Evolutionary conservation across 2,329 filamentous ascomycete genomes (phyloP).

Genomic region (Dactylellina haptotyla): DNA sequence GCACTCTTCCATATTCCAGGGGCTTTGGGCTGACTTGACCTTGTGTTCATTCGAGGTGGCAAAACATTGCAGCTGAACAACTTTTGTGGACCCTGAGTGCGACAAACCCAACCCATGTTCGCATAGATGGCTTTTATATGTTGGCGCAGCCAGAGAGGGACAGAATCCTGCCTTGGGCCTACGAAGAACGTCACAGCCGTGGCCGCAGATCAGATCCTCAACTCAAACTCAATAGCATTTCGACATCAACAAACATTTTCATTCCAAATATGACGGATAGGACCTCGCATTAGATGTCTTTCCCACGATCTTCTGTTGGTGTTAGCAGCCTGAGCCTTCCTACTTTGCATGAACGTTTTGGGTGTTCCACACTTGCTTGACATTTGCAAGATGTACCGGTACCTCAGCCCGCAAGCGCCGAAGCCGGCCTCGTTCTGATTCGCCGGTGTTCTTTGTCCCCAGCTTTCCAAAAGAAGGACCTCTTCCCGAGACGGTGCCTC

Average conservation of each 20-base stretch:
- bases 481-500: background rate
- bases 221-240: background rate
- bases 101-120: background rate
- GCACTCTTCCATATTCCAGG: background rate
- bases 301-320: background rate
- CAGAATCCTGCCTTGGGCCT: background rate
- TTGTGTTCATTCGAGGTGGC: background rate
- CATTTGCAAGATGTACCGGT: constrained; percentile 4
- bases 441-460: background rate
- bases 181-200: background rate
- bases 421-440: background rate
- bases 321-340: background rate
- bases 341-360: background rate
- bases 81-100: background rate
- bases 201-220: constrained; percentile 19
- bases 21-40: constrained; percentile 4
- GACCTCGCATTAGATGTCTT: background rate
- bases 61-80: constrained; percentile 10
- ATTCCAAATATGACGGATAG: background rate
- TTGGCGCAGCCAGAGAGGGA: background rate
- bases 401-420: background rate
- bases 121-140: background rate
- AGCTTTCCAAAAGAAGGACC: background rate
- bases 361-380: background rate
- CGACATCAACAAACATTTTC: background rate